Percentiles rank a stretch among this genome's conserved stretches.
Conservation (phyloP, 352 stramenopile genomes). For the Phytophthora nicotianae region DNA sequence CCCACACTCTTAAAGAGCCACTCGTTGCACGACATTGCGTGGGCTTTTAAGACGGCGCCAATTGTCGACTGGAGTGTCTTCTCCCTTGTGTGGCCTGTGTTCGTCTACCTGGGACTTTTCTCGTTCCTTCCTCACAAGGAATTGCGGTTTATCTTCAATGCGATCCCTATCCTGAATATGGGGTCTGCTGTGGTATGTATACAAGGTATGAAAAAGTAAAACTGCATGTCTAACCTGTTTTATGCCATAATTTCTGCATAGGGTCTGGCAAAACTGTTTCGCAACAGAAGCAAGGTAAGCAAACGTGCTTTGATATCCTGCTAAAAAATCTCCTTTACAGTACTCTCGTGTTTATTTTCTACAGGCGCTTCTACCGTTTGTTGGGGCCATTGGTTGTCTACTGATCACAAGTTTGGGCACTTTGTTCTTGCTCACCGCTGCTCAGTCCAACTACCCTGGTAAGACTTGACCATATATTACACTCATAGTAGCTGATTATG, state of each 20-base stretch:
- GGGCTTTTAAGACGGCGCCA: conserved; percentile 41
- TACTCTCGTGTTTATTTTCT: background rate
- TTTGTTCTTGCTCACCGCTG: conserved; percentile 71
- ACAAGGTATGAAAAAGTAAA: background rate
- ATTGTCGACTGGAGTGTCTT: conserved; percentile 59
- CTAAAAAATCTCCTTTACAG: background rate
- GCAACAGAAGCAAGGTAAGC: conserved; percentile 57
- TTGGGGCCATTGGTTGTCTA: conserved; percentile 61
- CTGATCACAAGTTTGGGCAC: conserved; percentile 50
- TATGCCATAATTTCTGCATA: conserved; percentile 21
- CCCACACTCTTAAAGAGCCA: conserved; percentile 41
- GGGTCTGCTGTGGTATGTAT: conserved; percentile 84
- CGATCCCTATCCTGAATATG: conserved; percentile 96
- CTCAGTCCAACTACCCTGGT: conserved; percentile 94
- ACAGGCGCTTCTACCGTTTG: conserved; percentile 54
- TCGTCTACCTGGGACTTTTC: conserved; percentile 94
- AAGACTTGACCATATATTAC: conserved; percentile 3
- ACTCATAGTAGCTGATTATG: conserved; percentile 1
- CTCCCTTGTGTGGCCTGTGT: conserved; percentile 65
- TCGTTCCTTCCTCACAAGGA: conserved; percentile 98
- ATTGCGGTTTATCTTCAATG: conserved; percentile 97
- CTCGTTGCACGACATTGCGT: conserved; percentile 50
- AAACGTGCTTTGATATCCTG: background rate
- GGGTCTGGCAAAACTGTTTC: conserved; percentile 77
- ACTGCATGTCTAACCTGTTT: background rate